Evolutionary conservation across 176 grass and related monocot species (phyloP).

Genomic region (Carex kokanica): DNA sequence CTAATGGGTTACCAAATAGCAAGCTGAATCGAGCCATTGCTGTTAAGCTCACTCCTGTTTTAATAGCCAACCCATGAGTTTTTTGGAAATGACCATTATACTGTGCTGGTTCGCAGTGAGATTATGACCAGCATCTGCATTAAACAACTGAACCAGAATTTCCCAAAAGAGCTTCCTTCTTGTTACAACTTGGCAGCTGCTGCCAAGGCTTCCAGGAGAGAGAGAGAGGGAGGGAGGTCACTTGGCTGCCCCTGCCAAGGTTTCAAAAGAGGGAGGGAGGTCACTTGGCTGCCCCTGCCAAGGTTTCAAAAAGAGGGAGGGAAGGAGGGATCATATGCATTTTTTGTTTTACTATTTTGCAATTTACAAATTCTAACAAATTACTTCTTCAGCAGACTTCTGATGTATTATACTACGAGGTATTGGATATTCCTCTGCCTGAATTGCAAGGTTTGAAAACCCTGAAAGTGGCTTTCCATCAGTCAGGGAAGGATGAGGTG

Average conservation of each 20-base stretch:
- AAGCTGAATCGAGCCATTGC: neutral
- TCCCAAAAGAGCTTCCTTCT: neutral
- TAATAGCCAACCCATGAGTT: neutral
- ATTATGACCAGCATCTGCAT: neutral
- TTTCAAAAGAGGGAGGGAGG: too few species aligned
- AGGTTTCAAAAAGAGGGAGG: neutral
- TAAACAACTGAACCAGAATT: neutral
- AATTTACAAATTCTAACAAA: neutral
- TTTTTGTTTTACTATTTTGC: neutral
- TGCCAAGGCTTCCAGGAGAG: too few species aligned
- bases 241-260: too few species aligned
- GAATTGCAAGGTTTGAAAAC: conserved; percentile 98
- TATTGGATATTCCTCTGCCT: conserved; percentile 94
- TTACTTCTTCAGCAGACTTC: conserved; percentile 67
- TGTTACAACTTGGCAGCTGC: neutral
- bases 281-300: too few species aligned
- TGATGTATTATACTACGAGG: conserved; percentile 97
- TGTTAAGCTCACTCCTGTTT: neutral
- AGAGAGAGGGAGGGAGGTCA: neutral
- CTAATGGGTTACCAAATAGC: conserved; percentile 10
- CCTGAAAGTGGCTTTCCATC: conserved; percentile 91
- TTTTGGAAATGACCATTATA: neutral
- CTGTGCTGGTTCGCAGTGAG: neutral
- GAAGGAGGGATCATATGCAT: neutral
- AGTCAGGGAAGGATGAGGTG: conserved; percentile 92